These are phyloP conservation scores for Hymenoscyphus fructigenus DNA, from an alignment of 2,329 filamentous ascomycete genomes.

Conservation along the genomic window DNA sequence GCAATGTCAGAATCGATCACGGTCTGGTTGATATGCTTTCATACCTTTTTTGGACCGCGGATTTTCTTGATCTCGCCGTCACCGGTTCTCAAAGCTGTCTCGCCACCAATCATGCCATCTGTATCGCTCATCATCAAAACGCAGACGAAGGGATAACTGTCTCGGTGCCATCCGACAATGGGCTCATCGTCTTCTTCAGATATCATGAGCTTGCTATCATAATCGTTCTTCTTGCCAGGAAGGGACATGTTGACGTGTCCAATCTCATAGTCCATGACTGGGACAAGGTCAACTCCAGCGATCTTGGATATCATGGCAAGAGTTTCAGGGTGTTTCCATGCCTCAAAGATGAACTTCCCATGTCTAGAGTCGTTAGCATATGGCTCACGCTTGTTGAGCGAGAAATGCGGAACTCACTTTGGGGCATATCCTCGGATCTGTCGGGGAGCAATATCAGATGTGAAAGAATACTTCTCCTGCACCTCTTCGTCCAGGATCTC, in stretches of 20 bases:
- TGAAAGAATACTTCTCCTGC: conserved; percentile 54
- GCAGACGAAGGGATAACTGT: conserved; percentile 52
- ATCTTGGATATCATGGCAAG: conserved; percentile 54
- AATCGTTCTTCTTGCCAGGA: conserved; percentile 30
- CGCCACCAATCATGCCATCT: conserved; percentile 49
- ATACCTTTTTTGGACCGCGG: conserved; percentile 44
- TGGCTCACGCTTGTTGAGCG: conserved; percentile 5
- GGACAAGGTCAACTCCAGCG: conserved; percentile 57
- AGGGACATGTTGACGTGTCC: conserved; percentile 57
- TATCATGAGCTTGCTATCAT: conserved; percentile 28
- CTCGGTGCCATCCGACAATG: conserved; percentile 50
- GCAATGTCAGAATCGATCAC: conserved; percentile 13
- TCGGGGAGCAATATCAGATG: conserved; percentile 57
- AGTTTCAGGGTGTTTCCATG: conserved; percentile 57
- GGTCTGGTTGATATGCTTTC: conserved; percentile 7
- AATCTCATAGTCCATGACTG: conserved; percentile 57
- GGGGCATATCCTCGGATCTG: conserved; percentile 55
- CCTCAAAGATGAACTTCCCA: conserved; percentile 64
- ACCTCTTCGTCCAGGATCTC: conserved; percentile 61
- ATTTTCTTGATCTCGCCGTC: conserved; percentile 46
- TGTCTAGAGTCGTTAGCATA: conserved; percentile 42
- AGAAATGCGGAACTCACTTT: conserved; percentile 45
- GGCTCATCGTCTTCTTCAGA: conserved; percentile 37
- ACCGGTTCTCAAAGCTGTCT: conserved; percentile 60
- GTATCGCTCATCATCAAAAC: conserved; percentile 52